These are phyloP conservation scores for Singerocomus inundabilis DNA, from an alignment of 1,284 basidiomycete genomes.

Conservation along the genomic window DNA sequence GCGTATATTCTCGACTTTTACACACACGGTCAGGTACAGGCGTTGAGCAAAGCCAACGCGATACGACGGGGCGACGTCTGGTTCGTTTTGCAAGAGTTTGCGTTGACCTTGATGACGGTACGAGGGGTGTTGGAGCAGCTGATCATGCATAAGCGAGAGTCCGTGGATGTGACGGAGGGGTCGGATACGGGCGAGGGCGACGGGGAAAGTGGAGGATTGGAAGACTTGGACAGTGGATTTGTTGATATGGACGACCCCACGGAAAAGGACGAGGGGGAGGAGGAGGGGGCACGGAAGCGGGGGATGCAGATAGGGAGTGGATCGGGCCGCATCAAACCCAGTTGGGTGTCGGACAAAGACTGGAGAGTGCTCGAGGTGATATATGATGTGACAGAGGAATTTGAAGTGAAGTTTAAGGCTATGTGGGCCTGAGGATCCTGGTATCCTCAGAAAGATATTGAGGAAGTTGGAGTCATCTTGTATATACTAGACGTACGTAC, in stretches of 20 bases:
- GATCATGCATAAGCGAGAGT: conserved; percentile 35
- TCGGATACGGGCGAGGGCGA: conserved; percentile 17
- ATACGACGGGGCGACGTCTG: conserved; percentile 60
- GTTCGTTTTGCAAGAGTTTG: conserved; percentile 61
- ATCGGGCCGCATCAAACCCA: conserved; percentile 35
- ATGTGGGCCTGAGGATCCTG: conserved; percentile 53
- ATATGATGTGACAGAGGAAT: conserved; percentile 44
- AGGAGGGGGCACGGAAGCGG: conserved; percentile 3
- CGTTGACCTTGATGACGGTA: conserved; percentile 48
- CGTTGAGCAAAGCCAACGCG: conserved; percentile 51
- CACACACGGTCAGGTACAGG: conserved; percentile 54
- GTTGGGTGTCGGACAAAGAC: conserved; percentile 44
- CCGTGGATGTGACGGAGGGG: conserved; percentile 23
- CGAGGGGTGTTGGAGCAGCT: conserved; percentile 46
- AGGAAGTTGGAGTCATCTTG: no score
- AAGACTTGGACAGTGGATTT: conserved; percentile 38
- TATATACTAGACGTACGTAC: no score
- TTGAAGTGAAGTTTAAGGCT: conserved; percentile 50
- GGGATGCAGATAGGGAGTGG: neutral
- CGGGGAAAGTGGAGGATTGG: conserved; percentile 14
- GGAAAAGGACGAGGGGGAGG: conserved; percentile 24
- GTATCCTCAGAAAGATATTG: no score
- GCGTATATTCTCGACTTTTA: conserved; percentile 69
- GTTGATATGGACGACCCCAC: conserved; percentile 31
- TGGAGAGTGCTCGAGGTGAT: conserved; percentile 59